Evolutionary conservation across 1,284 basidiomycete genomes (phyloP).

Genomic region (Tilletiaria anomala): DNA sequence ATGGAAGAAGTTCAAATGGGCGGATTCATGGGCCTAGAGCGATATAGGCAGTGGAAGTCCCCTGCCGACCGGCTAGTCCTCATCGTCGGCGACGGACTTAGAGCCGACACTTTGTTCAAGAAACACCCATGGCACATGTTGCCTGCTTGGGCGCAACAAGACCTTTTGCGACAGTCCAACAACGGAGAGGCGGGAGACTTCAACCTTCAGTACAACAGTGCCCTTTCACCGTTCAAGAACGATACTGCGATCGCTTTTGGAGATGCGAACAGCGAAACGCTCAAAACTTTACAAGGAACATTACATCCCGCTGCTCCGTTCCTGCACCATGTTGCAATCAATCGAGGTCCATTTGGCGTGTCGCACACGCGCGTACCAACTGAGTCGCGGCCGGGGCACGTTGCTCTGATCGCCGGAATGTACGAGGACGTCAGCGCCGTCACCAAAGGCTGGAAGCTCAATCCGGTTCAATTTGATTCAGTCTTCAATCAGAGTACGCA

Average conservation of each 20-base stretch:
- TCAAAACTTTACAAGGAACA: no score
- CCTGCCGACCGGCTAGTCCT: conserved; percentile 62
- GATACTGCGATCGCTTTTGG: background rate
- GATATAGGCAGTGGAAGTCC: conserved; percentile 16
- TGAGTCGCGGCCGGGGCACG: conserved; percentile 70
- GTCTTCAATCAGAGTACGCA: conserved; percentile 68
- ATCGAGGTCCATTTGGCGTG: conserved; percentile 60
- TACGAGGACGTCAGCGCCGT: conserved; percentile 85
- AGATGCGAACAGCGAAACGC: background rate
- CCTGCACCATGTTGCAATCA: conserved; percentile 52
- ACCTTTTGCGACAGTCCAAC: background rate
- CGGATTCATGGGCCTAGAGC: background rate
- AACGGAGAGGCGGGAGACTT: no score
- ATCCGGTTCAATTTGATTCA: conserved; percentile 79
- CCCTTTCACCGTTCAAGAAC: background rate
- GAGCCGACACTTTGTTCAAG: conserved; percentile 65
- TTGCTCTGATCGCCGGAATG: conserved; percentile 80
- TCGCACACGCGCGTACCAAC: conserved; percentile 79
- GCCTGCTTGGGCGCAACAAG: conserved; percentile 14
- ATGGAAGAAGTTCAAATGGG: background rate
- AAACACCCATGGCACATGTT: conserved; percentile 7
- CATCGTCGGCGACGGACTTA: conserved; percentile 58
- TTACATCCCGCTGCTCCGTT: conserved; percentile 54
- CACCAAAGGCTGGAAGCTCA: conserved; percentile 75
- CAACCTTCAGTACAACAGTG: no score